These are phyloP conservation scores for Ehretia macrophylla DNA, from an alignment of 257 asterid species.

Conservation along the genomic window DNA sequence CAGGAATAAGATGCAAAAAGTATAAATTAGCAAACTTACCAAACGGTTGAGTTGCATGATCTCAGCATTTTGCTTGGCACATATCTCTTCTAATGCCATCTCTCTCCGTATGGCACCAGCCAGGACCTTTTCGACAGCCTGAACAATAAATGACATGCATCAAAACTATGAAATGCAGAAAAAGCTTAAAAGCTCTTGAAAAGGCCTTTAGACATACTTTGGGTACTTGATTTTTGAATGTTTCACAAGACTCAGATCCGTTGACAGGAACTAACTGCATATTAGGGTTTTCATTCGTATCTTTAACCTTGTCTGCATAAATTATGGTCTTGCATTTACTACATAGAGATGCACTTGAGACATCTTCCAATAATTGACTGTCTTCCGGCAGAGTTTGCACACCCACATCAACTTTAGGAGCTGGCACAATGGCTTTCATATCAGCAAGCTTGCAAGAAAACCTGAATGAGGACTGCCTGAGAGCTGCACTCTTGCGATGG, in stretches of 20 bases:
- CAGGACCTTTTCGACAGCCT: slow-evolving; percentile 96
- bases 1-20: slow-evolving; percentile 6
- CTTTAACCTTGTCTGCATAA: slow-evolving; percentile 33
- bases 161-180: slow-evolving; percentile 16
- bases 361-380: slow-evolving; percentile 29
- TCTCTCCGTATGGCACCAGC: slow-evolving; percentile 99
- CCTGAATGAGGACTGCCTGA: slow-evolving; percentile 73
- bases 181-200: slow-evolving; percentile 11
- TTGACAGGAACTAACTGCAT: slow-evolving; percentile 81
- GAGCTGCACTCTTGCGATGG: slow-evolving; percentile 60
- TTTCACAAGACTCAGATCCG: slow-evolving; percentile 45
- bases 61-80: slow-evolving; percentile 71
- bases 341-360: slow-evolving; percentile 38
- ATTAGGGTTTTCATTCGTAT: slow-evolving; percentile 39
- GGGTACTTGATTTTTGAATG: slow-evolving; percentile 64
- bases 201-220: slow-evolving; percentile 51
- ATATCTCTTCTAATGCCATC: slow-evolving; percentile 94
- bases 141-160: slow-evolving; percentile 25
- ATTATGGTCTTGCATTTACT: slow-evolving; percentile 55
- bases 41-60: slow-evolving; percentile 85
- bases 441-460: slow-evolving; percentile 66
- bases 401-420: slow-evolving; percentile 73
- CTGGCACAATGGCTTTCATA: slow-evolving; percentile 44
- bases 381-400: slow-evolving; percentile 57
- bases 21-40: slow-evolving; percentile 38